Evolutionary conservation across 176 grass and related monocot species (phyloP).

Genomic region (Rhynchospora pubera): DNA sequence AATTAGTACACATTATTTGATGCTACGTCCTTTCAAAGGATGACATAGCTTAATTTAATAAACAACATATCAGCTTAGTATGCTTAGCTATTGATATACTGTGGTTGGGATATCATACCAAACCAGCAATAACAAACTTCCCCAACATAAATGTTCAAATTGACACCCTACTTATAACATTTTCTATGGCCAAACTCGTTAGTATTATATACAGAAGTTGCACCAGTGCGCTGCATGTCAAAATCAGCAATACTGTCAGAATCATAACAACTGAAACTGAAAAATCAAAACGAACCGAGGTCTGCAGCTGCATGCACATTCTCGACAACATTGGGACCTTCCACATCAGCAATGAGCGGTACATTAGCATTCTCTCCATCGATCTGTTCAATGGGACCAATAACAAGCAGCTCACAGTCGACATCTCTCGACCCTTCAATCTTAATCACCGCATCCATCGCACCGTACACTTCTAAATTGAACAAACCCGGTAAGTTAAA

Average conservation of each 20-base stretch:
- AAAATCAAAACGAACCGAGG: not conserved
- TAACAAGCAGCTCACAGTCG: slow-evolving; percentile 13
- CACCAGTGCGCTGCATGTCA: not conserved
- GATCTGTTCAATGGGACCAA: slow-evolving; percentile 7
- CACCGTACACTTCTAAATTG: slow-evolving; percentile 50
- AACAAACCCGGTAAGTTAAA: slow-evolving; percentile 44
- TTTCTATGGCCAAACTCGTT: not conserved
- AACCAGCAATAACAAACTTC: not conserved
- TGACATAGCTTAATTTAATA: not conserved
- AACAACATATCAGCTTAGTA: not conserved
- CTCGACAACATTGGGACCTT: not conserved
- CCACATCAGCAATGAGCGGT: not conserved
- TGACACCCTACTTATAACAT: not conserved
- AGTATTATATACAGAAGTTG: not conserved
- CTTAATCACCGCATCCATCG: slow-evolving; percentile 63
- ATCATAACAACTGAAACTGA: not conserved
- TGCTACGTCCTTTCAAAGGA: not conserved
- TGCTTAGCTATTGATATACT: not conserved
- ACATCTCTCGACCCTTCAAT: slow-evolving; percentile 43
- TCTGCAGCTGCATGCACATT: not conserved
- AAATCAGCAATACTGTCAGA: slow-evolving; percentile 9
- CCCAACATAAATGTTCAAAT: not conserved
- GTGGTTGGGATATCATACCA: not conserved
- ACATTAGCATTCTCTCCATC: slow-evolving; percentile 26
- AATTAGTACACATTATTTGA: not conserved